Conservation (phyloP, 345 rosid species). For the Lenwebbia sp. region DNA sequence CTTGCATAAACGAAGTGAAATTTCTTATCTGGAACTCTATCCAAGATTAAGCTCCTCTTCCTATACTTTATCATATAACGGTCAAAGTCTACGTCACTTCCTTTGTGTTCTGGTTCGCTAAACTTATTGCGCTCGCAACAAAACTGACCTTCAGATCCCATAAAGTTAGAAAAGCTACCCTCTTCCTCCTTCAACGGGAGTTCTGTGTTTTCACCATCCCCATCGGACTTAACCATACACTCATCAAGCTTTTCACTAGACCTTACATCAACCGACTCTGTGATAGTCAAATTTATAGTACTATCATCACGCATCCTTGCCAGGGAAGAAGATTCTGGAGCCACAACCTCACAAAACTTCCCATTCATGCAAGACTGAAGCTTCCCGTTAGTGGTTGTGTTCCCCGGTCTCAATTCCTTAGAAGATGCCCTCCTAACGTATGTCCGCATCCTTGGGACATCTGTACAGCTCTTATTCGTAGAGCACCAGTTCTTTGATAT, state of each 20-base stretch:
- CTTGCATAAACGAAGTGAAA: conserved; percentile 1
- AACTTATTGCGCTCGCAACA: conserved; percentile 1
- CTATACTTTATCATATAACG: conserved; percentile 25
- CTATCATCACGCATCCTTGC: neutral
- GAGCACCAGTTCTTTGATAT: conserved; percentile 10
- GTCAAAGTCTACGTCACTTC: conserved; percentile 5
- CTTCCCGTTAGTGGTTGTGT: neutral
- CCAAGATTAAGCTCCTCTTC: conserved; percentile 7
- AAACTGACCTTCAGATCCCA: conserved; percentile 3
- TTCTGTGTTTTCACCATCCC: neutral
- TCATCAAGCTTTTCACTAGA: neutral
- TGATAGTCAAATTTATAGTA: neutral
- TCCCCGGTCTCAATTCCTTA: neutral
- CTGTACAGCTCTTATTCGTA: neutral
- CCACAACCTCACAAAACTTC: neutral
- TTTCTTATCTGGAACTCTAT: neutral
- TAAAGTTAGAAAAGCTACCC: conserved; percentile 12
- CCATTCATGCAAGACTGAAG: neutral
- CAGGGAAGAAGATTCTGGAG: neutral
- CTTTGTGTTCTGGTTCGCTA: neutral
- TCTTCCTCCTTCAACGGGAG: conserved; percentile 8
- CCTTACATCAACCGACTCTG: neutral
- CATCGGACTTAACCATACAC: neutral
- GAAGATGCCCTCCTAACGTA: neutral
- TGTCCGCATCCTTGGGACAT: neutral